Base-by-base conservation (phyloP, 371 early-diverging fungal genomes). In the Catenaria anguillulae region DNA sequence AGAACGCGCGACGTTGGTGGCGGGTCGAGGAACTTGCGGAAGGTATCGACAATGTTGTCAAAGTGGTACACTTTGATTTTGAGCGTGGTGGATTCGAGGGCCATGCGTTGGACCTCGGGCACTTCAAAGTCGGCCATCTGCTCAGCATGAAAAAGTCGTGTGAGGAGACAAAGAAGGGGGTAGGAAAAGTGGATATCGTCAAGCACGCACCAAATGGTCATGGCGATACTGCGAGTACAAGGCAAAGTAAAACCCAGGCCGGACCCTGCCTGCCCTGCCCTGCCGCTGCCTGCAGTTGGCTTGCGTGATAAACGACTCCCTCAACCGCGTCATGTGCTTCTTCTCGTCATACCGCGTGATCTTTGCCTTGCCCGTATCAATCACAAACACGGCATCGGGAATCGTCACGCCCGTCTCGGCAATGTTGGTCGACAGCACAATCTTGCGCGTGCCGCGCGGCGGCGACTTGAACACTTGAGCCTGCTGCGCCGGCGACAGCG, bases 401-500 rank as follows among this genome's bases (percentile, higher is more conserved):
- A 98, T 94, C 13, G 98, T 98, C 29, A 98, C 81, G 64, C 87
- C 86, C 0, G 97, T 96, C 68, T 97, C 97, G 1, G 94, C 90
- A 72, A 97, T 90, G 63, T 95, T 93, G 26, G 95, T 96, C 4
- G 88, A 75, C 55, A 97, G 69, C 23, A 97, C 88, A 60, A 92
- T 82, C 70, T 94, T 94, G 35, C 93, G 75, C 19, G 78, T 65
- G 0, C 84, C 83, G 0, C 67, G 59, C 1, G 82, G 79, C 15
- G 84, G 83, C 6, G 73, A 64, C 33, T 80, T 80, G 69, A 85
- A 84, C 2, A 84, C 85, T 19, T 73, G 74, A 36, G 78, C 77
- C 66, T 90, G 85, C 13, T 80, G 75, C 23, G 82, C 83, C 3
- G 83, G 78, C 2, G 89, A 80, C 8, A 91, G 66, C 6, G 84